Conservation (phyloP, 2,329 filamentous ascomycete genomes). For the Hymenotorrendiella dingleyae region DNA sequence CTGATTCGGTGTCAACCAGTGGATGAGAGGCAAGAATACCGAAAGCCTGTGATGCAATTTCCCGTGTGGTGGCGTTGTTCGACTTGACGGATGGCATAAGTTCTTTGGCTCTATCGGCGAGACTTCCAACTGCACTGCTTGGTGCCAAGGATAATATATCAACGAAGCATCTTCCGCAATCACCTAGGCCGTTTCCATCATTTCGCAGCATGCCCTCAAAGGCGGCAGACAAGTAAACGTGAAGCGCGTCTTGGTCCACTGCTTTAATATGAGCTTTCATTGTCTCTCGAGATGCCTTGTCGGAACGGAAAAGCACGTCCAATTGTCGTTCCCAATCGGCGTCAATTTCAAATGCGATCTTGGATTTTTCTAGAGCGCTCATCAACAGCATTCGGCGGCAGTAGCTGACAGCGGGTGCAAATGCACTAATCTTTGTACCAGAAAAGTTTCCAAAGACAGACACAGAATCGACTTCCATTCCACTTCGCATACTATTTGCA, state of each 20-base stretch:
- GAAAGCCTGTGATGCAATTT: slow-evolving; percentile 61
- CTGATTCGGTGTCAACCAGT: slow-evolving; percentile 34
- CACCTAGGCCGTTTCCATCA: slow-evolving; percentile 34
- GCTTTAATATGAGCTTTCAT: slow-evolving; percentile 49
- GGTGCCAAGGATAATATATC: slow-evolving; percentile 47
- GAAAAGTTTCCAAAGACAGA: slow-evolving; percentile 34
- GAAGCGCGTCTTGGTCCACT: slow-evolving; percentile 35
- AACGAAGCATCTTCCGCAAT: slow-evolving; percentile 47
- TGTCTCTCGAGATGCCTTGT: slow-evolving; percentile 55
- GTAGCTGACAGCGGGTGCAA: slow-evolving; percentile 65
- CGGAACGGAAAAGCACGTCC: slow-evolving; percentile 64
- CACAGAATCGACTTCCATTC: slow-evolving; percentile 36
- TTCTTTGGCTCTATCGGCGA: slow-evolving; percentile 44
- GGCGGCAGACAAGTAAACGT: slow-evolving; percentile 46
- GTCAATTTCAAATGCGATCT: slow-evolving; percentile 44
- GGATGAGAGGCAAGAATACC: slow-evolving; percentile 72
- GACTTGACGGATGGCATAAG: slow-evolving; percentile 60
- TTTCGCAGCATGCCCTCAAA: slow-evolving; percentile 49
- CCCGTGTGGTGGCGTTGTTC: slow-evolving; percentile 64
- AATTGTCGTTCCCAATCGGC: slow-evolving; percentile 81
- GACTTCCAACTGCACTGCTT: slow-evolving; percentile 42
- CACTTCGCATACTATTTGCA: slow-evolving; percentile 30
- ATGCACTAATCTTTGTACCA: slow-evolving; percentile 46
- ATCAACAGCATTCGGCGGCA: slow-evolving; percentile 56
- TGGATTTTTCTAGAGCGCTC: slow-evolving; percentile 38